These are phyloP conservation scores for Epicoccum sorghinum DNA, from an alignment of 2,329 filamentous ascomycete genomes.

Conservation along the genomic window DNA sequence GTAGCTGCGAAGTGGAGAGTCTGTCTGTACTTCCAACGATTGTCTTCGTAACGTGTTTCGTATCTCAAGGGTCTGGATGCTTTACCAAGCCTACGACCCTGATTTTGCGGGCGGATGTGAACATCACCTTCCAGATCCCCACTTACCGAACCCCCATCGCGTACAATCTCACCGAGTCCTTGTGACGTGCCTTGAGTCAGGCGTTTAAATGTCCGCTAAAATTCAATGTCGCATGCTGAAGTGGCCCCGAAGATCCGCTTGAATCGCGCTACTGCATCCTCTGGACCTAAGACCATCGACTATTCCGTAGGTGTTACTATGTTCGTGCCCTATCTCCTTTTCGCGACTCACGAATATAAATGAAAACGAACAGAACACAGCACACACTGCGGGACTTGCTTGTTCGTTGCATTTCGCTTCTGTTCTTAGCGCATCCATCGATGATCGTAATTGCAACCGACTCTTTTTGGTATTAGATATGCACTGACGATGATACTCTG, in stretches of 20 bases:
- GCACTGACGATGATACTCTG: no score
- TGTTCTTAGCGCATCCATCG: no score
- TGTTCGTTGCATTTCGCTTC: no score
- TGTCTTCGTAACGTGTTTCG: neutral
- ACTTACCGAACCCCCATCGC: constrained; percentile 6
- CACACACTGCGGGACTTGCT: neutral
- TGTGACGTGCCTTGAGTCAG: constrained; percentile 4
- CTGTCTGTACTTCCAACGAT: neutral
- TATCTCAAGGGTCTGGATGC: neutral
- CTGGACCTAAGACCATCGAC: neutral
- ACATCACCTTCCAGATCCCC: neutral
- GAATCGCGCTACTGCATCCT: neutral
- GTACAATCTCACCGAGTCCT: constrained; percentile 3
- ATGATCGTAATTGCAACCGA: no score
- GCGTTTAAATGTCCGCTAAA: neutral
- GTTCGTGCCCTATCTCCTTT: neutral
- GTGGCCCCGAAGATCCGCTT: neutral
- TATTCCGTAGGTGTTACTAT: constrained; percentile 1
- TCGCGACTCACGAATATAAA: neutral
- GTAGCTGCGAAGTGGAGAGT: neutral
- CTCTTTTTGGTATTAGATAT: no score
- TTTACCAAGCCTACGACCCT: neutral
- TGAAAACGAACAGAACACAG: neutral
- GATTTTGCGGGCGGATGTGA: constrained; percentile 5
- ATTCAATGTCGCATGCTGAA: constrained; percentile 1